A percentile compares a stretch with the other conserved stretches of the same genome.
phyloP scores from a whole-genome alignment of 352 stramenopile genomes.

The Phytophthora pseudosyringae region DNA sequence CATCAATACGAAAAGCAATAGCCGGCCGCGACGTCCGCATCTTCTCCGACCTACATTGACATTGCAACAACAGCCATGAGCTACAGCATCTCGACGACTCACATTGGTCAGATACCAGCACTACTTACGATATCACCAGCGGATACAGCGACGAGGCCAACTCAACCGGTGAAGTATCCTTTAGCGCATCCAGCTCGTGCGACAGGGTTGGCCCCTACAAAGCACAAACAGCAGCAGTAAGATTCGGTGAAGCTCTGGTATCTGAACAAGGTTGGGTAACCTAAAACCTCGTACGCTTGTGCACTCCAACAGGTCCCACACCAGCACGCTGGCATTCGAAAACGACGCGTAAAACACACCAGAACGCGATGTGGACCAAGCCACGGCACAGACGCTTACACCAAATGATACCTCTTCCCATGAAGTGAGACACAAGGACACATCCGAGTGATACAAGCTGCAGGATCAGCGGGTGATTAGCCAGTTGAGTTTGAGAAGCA shows the following conservation, averaged over 20 bases:
- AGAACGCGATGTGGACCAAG: conserved; percentile 62
- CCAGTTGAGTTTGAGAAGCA: background rate
- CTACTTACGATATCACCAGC: conserved; percentile 51
- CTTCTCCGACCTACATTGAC: conserved; percentile 44
- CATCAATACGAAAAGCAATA: conserved; percentile 43
- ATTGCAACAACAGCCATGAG: too few relatives aligned
- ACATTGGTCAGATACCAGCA: background rate
- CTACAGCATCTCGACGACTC: background rate
- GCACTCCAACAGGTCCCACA: conserved; percentile 64
- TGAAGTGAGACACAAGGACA: conserved; percentile 43
- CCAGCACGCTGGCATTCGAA: conserved; percentile 48
- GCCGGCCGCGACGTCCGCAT: conserved; percentile 57
- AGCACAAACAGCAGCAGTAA: background rate
- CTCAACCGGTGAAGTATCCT: conserved; percentile 28
- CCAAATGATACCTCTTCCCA: conserved; percentile 64
- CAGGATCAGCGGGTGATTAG: conserved; percentile 4
- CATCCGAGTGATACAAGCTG: conserved; percentile 55
- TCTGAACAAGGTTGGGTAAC: background rate
- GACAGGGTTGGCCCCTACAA: conserved; percentile 42
- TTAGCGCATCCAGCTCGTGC: conserved; percentile 32
- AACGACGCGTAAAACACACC: conserved; percentile 66
- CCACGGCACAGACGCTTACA: conserved; percentile 44
- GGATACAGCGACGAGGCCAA: conserved; percentile 46
- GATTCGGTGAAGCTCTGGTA: background rate
- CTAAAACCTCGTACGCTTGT: conserved; percentile 32